Conservation (phyloP, 176 grass and related monocot genomes). For the Avena sativa region DNA sequence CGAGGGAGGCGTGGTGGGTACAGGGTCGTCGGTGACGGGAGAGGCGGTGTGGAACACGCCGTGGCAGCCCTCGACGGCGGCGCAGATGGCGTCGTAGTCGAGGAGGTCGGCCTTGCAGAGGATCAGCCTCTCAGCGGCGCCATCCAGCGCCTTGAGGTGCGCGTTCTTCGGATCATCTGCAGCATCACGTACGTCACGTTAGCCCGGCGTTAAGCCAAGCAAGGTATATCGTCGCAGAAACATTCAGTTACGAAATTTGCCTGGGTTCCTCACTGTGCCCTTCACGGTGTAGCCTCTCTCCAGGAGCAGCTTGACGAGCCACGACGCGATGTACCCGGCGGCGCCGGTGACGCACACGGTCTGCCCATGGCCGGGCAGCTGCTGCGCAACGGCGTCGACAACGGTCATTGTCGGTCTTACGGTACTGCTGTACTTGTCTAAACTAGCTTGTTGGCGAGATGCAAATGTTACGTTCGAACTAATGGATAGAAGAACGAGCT, state of each 20-base stretch:
- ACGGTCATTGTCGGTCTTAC: slow-evolving; percentile 30
- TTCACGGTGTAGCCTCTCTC: slow-evolving; percentile 94
- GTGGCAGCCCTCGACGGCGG: slow-evolving; percentile 79
- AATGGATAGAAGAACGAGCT: background rate
- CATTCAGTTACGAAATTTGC: slow-evolving; percentile 2
- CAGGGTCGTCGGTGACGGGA: slow-evolving; percentile 92
- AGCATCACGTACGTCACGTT: background rate
- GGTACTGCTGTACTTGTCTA: background rate
- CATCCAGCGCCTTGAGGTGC: slow-evolving; percentile 79
- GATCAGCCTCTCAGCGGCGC: slow-evolving; percentile 80
- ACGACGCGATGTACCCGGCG: slow-evolving; percentile 90
- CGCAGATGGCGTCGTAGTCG: slow-evolving; percentile 75
- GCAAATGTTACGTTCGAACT: background rate
- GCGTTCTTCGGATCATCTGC: slow-evolving; percentile 90
- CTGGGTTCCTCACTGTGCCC: slow-evolving; percentile 95
- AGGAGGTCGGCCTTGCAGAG: slow-evolving; percentile 96
- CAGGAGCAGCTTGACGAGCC: slow-evolving; percentile 93
- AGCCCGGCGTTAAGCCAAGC: too few relatives aligned
- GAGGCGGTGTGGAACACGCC: slow-evolving; percentile 98
- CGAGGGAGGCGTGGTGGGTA: slow-evolving; percentile 17
- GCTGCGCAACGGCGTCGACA: slow-evolving; percentile 25
- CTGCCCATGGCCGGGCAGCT: slow-evolving; percentile 45
- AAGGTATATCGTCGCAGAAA: too few relatives aligned
- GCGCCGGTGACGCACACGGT: slow-evolving; percentile 94
- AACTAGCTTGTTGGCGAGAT: background rate